These are phyloP conservation scores for Rhizophagus prolifer DNA, from an alignment of 192 early-diverging fungal genomes.

Conservation along the genomic window DNA sequence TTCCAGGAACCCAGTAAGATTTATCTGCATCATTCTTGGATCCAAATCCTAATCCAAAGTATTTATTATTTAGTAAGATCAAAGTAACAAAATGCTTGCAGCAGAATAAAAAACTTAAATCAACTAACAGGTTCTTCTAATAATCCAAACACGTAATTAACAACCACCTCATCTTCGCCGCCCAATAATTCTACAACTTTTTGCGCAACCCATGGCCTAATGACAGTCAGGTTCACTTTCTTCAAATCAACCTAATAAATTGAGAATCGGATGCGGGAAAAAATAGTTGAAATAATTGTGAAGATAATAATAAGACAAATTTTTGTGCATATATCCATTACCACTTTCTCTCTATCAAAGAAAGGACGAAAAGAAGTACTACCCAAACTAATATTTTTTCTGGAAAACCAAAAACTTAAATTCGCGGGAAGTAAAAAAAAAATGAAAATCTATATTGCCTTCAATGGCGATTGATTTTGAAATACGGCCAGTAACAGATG, in stretches of 20 bases:
- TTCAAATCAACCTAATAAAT: conserved; percentile 71
- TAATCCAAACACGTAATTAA: conserved; percentile 82
- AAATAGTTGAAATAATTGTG: background rate
- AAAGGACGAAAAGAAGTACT: conserved; percentile 7
- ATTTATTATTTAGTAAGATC: background rate
- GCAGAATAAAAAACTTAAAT: background rate
- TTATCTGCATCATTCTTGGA: conserved; percentile 90
- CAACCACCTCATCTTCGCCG: conserved; percentile 92
- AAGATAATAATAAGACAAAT: background rate
- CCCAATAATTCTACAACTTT: conserved; percentile 75
- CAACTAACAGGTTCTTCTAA: conserved; percentile 69
- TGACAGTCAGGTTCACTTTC: conserved; percentile 85
- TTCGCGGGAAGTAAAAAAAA: background rate
- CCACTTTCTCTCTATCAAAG: conserved; percentile 13
- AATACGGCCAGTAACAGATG: conserved; percentile 2
- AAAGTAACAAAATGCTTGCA: background rate
- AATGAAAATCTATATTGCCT: conserved; percentile 6
- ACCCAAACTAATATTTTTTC: background rate
- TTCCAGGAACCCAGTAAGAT: conserved; percentile 92
- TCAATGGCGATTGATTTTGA: conserved; percentile 15
- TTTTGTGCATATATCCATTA: conserved; percentile 16
- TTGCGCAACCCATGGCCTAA: conserved; percentile 85
- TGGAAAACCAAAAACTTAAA: background rate
- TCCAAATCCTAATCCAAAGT: conserved; percentile 60
- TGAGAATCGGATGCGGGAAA: background rate